Base-by-base conservation (phyloP, 495 filamentous ascomycete species). In the Penicillium fimorum region DNA sequence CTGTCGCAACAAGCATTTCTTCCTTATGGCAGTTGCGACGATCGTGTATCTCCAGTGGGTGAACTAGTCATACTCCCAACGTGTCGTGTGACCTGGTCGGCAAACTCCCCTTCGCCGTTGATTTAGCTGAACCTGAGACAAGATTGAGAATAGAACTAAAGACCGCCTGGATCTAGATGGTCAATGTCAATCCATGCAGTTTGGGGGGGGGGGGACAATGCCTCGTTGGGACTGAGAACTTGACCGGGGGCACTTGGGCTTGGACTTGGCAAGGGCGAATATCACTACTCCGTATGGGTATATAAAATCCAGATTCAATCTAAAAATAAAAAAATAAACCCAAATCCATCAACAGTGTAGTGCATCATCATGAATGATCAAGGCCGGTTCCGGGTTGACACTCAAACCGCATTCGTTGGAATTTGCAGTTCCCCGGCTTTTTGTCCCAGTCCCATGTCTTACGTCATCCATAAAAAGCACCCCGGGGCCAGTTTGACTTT, bases 121-220 rank as follows among this genome's bases (percentile, higher is more conserved):
- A 17, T 46, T 45, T 46, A 18, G 76, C 33, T 70, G 58, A 40
- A 73, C 66, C 44, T 75, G 67, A 56, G 81, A 85, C 17, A 74
- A 69, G 50, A 76, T 68, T 1, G 80, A 80, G 53, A 79, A 83
- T 6, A 76, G 68, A 50, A 72, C 74, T 22, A 79, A 70, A 30
- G 35, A 37, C 22, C 20, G 42, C 13, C 24, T 49, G 12, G 22
- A 42, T 56, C 33, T 40, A 24, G 37, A 49, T 48, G n/a, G 5
- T 43, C 6, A 27, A 32, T 32, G 24, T 24, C 24, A 37, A 25
- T 29, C 24, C n/a, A 15, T 48, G 47, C 8, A 13, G 4, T 49
- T 27, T 37, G 11, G 35, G 12, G 35, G 22, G 5, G 15, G 35
- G 8, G 3, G 29, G 8, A 8, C 20, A 17, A n/a, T 13, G 7